phyloP scores from a whole-genome alignment of 1,139 yeast genomes.

The Yamadazyma pseudoaaseri region DNA sequence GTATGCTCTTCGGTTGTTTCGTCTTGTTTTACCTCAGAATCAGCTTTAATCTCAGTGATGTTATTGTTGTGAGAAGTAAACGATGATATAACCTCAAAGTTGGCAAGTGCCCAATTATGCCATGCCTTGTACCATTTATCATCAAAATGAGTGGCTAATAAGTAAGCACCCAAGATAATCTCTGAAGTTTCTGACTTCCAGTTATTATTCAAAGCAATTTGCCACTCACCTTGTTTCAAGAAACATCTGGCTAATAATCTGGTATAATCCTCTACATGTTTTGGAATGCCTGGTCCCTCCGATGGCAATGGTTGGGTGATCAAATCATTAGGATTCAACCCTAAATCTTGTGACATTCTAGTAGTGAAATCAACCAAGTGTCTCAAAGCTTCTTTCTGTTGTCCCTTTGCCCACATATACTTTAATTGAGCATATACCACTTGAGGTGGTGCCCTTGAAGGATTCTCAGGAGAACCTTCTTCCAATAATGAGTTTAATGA shows the following conservation, averaged over 20 bases:
- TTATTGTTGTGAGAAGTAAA: constrained; percentile 42
- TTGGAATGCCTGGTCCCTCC: constrained; percentile 69
- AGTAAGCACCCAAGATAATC: constrained; percentile 82
- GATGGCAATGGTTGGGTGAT: constrained; percentile 86
- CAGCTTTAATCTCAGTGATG: constrained; percentile 22
- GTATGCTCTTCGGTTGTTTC: constrained; percentile 6
- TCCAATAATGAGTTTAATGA: constrained; percentile 76
- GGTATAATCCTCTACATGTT: constrained; percentile 82
- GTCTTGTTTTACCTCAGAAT: constrained; percentile 18
- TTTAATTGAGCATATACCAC: constrained; percentile 96
- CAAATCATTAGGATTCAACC: constrained; percentile 74
- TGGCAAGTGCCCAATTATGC: constrained; percentile 99
- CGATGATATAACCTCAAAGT: constrained; percentile 87
- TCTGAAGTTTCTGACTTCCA: constrained; percentile 85
- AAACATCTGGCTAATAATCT: constrained; percentile 88
- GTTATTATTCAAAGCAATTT: constrained; percentile 69
- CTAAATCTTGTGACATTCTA: constrained; percentile 84
- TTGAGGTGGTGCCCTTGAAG: constrained; percentile 87
- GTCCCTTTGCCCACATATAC: constrained; percentile 96
- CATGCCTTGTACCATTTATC: constrained; percentile 96
- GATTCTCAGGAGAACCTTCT: constrained; percentile 56
- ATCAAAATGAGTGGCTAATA: constrained; percentile 93
- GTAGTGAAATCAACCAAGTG: constrained; percentile 89
- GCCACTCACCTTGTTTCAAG: constrained; percentile 98
- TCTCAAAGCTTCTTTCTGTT: constrained; percentile 78